A percentile compares a stretch with the other conserved stretches of the same genome.
phyloP scores from a whole-genome alignment of 345 rosid species.

The Populus tremula region DNA sequence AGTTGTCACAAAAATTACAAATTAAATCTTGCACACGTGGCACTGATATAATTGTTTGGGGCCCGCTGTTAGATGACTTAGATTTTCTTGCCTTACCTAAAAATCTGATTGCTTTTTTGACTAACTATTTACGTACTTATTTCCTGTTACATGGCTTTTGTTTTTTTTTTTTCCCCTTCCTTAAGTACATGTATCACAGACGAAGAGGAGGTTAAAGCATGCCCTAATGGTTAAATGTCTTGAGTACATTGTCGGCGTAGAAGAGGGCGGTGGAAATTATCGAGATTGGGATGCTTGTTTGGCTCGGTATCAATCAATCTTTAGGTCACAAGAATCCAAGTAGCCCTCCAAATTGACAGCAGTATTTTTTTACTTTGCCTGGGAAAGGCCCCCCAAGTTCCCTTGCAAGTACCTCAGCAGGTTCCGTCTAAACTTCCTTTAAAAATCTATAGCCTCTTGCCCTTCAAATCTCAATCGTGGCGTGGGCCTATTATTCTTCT shows the following conservation, averaged over 20 bases:
- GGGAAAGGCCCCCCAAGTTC: conserved; percentile 4
- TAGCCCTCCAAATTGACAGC: too few relatives aligned
- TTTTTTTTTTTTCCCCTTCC: too few relatives aligned
- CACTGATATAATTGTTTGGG: conserved; percentile 1
- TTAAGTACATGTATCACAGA: too few relatives aligned
- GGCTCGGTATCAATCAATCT: neutral
- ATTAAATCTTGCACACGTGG: conserved; percentile 3
- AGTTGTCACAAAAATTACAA: neutral
- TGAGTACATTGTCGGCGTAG: conserved; percentile 16
- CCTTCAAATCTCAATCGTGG: conserved; percentile 34
- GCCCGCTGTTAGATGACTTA: conserved; percentile 22
- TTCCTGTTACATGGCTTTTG: neutral
- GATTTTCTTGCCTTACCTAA: conserved; percentile 16
- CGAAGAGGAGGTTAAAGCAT: neutral
- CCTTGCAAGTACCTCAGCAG: neutral
- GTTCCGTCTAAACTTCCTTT: conserved; percentile 5
- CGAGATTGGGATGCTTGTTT: neutral
- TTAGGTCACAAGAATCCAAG: neutral
- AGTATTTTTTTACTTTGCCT: conserved; percentile 18
- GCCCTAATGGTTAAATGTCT: neutral
- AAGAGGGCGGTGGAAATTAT: conserved; percentile 20
- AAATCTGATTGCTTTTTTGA: conserved; percentile 18
- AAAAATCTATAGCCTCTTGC: neutral
- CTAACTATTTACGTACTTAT: neutral
- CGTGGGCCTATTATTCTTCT: conserved; percentile 5